These are phyloP conservation scores for Cladochytrium replicatum DNA, from an alignment of 192 early-diverging fungal species.

Conservation along the genomic window DNA sequence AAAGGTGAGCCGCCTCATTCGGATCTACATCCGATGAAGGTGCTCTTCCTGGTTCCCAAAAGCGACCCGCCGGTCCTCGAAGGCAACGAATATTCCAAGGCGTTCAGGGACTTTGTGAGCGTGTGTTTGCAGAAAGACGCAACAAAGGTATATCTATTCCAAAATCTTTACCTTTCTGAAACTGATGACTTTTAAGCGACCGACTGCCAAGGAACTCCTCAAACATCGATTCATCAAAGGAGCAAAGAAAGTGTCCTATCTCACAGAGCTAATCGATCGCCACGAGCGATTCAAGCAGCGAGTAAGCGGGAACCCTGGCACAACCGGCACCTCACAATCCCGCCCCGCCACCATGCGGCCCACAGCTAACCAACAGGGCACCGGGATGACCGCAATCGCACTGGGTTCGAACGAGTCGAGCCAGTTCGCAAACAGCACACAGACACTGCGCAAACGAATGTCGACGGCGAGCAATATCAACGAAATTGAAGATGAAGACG, in stretches of 20 bases:
- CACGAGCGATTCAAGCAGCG: conserved; percentile 71
- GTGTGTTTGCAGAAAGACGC: conserved; percentile 84
- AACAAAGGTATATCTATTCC: conserved; percentile 33
- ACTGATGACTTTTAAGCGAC: conserved; percentile 58
- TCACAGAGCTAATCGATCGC: conserved; percentile 75
- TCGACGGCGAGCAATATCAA: too few relatives aligned
- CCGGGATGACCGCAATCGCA: too few relatives aligned
- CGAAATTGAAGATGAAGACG: conserved; percentile 6
- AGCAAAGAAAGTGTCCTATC: conserved; percentile 73
- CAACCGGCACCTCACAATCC: too few relatives aligned
- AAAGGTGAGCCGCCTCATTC: conserved; percentile 87
- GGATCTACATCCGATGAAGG: conserved; percentile 83
- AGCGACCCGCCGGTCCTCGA: conserved; percentile 76
- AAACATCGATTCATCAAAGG: conserved; percentile 79
- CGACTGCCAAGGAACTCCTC: conserved; percentile 77
- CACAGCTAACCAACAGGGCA: too few relatives aligned
- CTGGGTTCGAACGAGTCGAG: too few relatives aligned
- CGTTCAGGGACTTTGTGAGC: conserved; percentile 84
- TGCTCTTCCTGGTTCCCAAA: conserved; percentile 86
- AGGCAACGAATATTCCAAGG: conserved; percentile 54
- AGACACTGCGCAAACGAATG: too few relatives aligned
- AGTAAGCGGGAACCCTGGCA: too few relatives aligned
- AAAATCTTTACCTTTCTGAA: too few relatives aligned
- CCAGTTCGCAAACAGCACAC: too few relatives aligned
- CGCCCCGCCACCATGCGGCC: too few relatives aligned